Percentiles rank a stretch among this genome's conserved stretches.
Evolutionary conservation across 2,329 filamentous ascomycete species (phyloP).

Genomic region (Fusarium sp.): DNA sequence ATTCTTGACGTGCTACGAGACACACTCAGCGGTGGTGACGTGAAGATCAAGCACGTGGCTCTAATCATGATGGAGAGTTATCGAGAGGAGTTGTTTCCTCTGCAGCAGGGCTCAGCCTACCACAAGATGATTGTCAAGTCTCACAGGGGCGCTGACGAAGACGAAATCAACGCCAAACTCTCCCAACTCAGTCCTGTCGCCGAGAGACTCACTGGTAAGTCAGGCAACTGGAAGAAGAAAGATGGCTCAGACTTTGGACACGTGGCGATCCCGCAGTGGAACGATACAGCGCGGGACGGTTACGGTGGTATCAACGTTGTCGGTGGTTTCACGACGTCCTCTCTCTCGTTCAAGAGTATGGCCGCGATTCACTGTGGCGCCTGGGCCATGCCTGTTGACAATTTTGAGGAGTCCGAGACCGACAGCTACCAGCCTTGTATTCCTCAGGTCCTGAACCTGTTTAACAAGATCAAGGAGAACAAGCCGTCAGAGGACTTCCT

Average conservation of each 20-base stretch:
- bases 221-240: conserved; percentile 35
- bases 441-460: conserved; percentile 50
- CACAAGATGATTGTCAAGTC: conserved; percentile 51
- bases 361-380: conserved; percentile 57
- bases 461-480: conserved; percentile 47
- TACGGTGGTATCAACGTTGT: conserved; percentile 56
- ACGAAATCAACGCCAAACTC: conserved; percentile 44
- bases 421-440: conserved; percentile 59
- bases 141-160: conserved; percentile 40
- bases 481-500: conserved; percentile 37
- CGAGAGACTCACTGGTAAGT: conserved; percentile 37
- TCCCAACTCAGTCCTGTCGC: conserved; percentile 35
- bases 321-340: conserved; percentile 55
- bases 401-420: conserved; percentile 55
- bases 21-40: conserved; percentile 37
- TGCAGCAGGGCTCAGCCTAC: conserved; percentile 55
- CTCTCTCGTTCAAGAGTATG: conserved; percentile 58
- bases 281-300: conserved; percentile 30
- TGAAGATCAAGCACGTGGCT: conserved; percentile 59
- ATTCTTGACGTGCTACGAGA: conserved; percentile 46
- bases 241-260: conserved; percentile 45
- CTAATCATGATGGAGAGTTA: conserved; percentile 59
- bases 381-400: conserved; percentile 53
- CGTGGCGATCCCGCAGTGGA: conserved; percentile 45
- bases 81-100: conserved; percentile 58